These are phyloP conservation scores for Nicotiana benthamiana DNA, from an alignment of 257 asterid species.

Conservation along the genomic window DNA sequence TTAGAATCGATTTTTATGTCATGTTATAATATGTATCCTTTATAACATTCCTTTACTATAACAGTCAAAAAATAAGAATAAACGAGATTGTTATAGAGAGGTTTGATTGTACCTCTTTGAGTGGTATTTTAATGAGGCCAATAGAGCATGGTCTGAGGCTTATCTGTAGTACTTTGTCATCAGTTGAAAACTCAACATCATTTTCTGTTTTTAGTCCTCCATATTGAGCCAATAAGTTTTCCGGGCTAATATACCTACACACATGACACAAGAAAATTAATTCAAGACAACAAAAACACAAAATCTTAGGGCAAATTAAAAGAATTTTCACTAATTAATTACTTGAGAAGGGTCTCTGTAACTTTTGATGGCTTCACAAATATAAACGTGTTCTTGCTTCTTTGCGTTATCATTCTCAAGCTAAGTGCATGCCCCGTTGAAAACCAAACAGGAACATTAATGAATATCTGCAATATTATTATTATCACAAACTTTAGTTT, in stretches of 20 bases:
- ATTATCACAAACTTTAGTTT: neutral
- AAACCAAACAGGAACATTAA: constrained; percentile 71
- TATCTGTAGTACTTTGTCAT: constrained; percentile 62
- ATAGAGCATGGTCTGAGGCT: constrained; percentile 34
- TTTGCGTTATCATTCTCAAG: constrained; percentile 43
- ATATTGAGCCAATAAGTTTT: constrained; percentile 42
- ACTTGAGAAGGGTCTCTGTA: constrained; percentile 72
- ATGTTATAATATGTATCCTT: too few species aligned
- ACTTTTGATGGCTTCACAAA: constrained; percentile 67
- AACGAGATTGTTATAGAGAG: too few species aligned
- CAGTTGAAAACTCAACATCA: constrained; percentile 53
- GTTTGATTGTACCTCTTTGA: constrained; percentile 32
- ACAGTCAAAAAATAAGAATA: too few species aligned
- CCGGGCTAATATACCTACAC: constrained; percentile 48
- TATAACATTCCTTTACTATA: too few species aligned
- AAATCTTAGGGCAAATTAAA: neutral
- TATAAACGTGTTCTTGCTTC: constrained; percentile 46
- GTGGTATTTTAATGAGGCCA: constrained; percentile 46
- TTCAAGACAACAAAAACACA: neutral
- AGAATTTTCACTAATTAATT: neutral
- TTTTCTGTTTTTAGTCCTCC: constrained; percentile 71
- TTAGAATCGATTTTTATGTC: too few species aligned
- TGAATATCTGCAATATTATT: constrained; percentile 49
- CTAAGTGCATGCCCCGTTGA: constrained; percentile 49
- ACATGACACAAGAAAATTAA: neutral